Percentiles rank a stretch among this genome's conserved stretches.
Evolutionary conservation across 495 filamentous ascomycete genomes (phyloP).

Genomic region (Xylaria palmicola): DNA sequence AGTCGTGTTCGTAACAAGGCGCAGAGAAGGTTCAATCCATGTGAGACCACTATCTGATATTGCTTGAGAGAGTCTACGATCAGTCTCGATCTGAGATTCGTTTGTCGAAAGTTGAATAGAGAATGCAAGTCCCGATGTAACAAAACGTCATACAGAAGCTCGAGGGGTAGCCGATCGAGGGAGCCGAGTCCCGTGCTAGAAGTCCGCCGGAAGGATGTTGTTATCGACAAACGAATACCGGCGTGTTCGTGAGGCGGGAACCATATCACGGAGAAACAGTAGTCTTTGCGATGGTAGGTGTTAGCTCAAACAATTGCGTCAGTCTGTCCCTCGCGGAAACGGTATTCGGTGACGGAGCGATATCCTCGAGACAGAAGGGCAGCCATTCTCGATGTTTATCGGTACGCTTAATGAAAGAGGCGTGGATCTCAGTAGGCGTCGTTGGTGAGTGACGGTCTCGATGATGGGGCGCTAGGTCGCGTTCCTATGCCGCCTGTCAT

Average conservation of each 20-base stretch:
- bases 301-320: conserved; percentile 24
- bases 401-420: conserved; percentile 11
- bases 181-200: conserved; percentile 28
- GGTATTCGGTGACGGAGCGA: conserved; percentile 25
- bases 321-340: conserved; percentile 23
- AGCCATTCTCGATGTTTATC: conserved; percentile 18
- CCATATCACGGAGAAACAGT: neutral
- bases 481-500: neutral
- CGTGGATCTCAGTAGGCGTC: conserved; percentile 3
- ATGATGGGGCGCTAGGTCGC: neutral
- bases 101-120: conserved; percentile 41
- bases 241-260: neutral
- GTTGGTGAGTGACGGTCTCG: conserved; percentile 9
- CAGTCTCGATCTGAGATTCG: conserved; percentile 36
- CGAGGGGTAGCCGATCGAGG: conserved; percentile 37
- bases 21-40: conserved; percentile 41
- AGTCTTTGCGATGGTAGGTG: neutral
- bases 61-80: conserved; percentile 35
- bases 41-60: conserved; percentile 34
- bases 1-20: conserved; percentile 41
- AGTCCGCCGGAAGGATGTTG: conserved; percentile 34
- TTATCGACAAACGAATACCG: conserved; percentile 19
- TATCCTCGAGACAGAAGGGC: conserved; percentile 20
- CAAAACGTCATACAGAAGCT: conserved; percentile 37
- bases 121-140: conserved; percentile 39